Evolutionary conservation across 2,329 filamentous ascomycete genomes (phyloP).

Genomic region (Colletotrichum sp.): DNA sequence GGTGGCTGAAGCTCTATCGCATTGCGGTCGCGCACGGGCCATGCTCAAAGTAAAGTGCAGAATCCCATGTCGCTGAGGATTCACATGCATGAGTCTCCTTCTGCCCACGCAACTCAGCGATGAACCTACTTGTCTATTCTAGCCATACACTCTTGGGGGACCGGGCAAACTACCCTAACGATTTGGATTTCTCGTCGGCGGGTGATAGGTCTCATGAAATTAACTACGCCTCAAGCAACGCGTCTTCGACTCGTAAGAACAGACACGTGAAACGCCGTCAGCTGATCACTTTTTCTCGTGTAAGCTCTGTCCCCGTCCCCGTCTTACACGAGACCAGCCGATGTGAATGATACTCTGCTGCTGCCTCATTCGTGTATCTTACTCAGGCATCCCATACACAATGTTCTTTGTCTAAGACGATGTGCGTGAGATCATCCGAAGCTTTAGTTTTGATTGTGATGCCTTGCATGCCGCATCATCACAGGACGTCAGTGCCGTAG

Average conservation of each 20-base stretch:
- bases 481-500: neutral
- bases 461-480: neutral
- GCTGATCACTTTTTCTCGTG: neutral
- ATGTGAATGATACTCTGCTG: neutral
- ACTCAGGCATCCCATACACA: neutral
- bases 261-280: neutral
- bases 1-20: constrained; percentile 23
- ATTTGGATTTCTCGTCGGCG: neutral
- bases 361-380: neutral
- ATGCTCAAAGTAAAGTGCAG: neutral
- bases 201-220: neutral
- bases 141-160: neutral
- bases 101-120: neutral
- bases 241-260: neutral
- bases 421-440: neutral
- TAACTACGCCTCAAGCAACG: neutral
- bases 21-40: constrained; percentile 1
- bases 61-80: neutral
- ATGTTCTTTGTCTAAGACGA: neutral
- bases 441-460: neutral
- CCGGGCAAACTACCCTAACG: neutral
- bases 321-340: neutral
- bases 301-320: neutral
- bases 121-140: neutral
- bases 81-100: neutral